Conservation (phyloP, 164 flowering plant genomes). For the Protea cynaroides region DNA sequence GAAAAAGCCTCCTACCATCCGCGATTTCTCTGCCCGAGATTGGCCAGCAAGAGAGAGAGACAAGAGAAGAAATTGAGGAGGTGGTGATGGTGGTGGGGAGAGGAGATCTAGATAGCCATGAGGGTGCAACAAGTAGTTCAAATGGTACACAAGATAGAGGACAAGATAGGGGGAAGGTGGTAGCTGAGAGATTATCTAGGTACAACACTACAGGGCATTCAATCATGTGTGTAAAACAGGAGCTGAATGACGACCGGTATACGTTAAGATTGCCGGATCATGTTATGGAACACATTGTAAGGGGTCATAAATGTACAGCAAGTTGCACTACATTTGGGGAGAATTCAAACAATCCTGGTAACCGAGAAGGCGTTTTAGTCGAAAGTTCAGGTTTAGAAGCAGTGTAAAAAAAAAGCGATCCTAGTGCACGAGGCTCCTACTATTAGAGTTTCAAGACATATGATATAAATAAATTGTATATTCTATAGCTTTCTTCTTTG, state of each 20-base stretch:
- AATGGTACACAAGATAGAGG: background rate
- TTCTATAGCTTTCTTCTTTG: no score
- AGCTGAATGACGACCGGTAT: slow-evolving; percentile 38
- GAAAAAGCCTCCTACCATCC: slow-evolving; percentile 75
- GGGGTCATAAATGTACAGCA: slow-evolving; percentile 31
- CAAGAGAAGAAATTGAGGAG: background rate
- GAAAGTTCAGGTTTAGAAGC: no score
- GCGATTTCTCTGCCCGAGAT: background rate
- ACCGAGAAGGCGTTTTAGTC: no score
- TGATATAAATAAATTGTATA: no score
- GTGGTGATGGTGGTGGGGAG: background rate
- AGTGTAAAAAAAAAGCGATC: no score
- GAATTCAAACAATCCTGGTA: no score
- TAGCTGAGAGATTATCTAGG: slow-evolving; percentile 33
- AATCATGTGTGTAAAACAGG: slow-evolving; percentile 17
- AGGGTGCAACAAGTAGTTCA: no score
- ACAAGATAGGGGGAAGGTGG: background rate
- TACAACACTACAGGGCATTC: slow-evolving; percentile 79
- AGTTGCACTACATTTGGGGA: slow-evolving; percentile 57
- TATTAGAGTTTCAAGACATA: no score
- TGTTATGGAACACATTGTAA: slow-evolving; percentile 24
- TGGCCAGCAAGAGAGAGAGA: background rate
- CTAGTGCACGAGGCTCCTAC: no score
- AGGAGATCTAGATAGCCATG: background rate
- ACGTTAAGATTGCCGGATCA: slow-evolving; percentile 48